Evolutionary conservation across 2,329 filamentous ascomycete species (phyloP).

Genomic region (Botrytis porri): DNA sequence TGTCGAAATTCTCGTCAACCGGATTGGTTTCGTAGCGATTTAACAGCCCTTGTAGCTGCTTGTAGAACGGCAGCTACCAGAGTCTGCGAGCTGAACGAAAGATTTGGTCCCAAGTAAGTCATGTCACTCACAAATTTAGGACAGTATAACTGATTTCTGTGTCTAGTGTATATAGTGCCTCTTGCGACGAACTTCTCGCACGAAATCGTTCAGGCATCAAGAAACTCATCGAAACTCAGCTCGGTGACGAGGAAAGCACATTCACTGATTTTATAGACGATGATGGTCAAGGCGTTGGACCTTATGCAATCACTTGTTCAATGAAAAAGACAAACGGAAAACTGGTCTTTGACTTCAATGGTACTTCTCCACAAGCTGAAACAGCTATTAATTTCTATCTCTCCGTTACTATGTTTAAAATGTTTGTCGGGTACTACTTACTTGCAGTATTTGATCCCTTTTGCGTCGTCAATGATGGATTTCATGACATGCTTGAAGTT

Average conservation of each 20-base stretch:
- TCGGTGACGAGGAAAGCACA: constrained; percentile 1
- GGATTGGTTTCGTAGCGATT: constrained; percentile 12
- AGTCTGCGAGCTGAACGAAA: constrained; percentile 10
- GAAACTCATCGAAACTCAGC: constrained; percentile 12
- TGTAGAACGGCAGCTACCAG: constrained; percentile 3
- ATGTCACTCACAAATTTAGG: not conserved
- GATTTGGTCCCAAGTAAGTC: constrained; percentile 13
- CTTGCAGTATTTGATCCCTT: constrained; percentile 1
- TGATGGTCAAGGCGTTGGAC: constrained; percentile 9
- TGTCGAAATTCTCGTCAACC: constrained; percentile 14
- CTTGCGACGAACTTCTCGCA: constrained; percentile 4
- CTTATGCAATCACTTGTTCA: constrained; percentile 5
- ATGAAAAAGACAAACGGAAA: constrained; percentile 9
- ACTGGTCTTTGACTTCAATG: constrained; percentile 5
- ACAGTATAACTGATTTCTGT: not conserved
- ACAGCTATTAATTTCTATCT: constrained; percentile 16
- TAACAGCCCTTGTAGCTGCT: constrained; percentile 15
- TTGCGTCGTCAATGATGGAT: constrained; percentile 1
- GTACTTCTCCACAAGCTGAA: constrained; percentile 9
- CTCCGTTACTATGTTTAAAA: constrained; percentile 9
- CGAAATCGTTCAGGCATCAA: constrained; percentile 3
- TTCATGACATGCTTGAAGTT: constrained; percentile 8
- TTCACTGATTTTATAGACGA: constrained; percentile 7
- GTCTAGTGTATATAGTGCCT: constrained; percentile 8
- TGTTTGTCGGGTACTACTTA: constrained; percentile 13